Evolutionary conservation across 2,329 filamentous ascomycete species (phyloP).

Genomic region (Epichloe brachyelytri): DNA sequence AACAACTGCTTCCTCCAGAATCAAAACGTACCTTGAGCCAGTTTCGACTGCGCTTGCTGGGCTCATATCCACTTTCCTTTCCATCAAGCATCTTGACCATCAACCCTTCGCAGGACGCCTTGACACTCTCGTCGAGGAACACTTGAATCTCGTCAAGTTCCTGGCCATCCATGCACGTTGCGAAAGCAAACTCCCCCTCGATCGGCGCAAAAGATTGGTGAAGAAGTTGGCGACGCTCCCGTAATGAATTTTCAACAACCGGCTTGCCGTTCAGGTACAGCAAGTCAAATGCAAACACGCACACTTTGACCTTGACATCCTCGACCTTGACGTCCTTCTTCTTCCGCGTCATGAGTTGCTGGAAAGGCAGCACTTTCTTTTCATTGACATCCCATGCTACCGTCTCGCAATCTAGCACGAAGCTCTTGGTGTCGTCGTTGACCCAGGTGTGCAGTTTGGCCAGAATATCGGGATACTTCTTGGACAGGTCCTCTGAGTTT

Average conservation of each 20-base stretch:
- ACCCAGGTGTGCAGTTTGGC: conserved; percentile 82
- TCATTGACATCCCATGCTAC: conserved; percentile 91
- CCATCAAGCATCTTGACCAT: conserved; percentile 99
- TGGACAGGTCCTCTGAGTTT: conserved; percentile 92
- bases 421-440: conserved; percentile 79
- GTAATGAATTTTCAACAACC: conserved; percentile 73
- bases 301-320: conserved; percentile 93
- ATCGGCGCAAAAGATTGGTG: conserved; percentile 58
- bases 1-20: background rate
- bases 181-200: conserved; percentile 91
- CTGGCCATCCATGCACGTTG: conserved; percentile 72
- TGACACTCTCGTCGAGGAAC: conserved; percentile 87
- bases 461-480: conserved; percentile 95
- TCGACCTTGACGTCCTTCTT: conserved; percentile 93
- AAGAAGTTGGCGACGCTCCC: conserved; percentile 69
- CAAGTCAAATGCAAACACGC: conserved; percentile 91
- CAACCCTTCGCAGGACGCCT: conserved; percentile 88
- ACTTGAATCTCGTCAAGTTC: conserved; percentile 88
- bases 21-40: conserved; percentile 69
- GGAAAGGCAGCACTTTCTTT: conserved; percentile 94
- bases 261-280: conserved; percentile 87
- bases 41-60: conserved; percentile 89
- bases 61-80: conserved; percentile 84
- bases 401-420: conserved; percentile 96
- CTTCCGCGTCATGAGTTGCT: conserved; percentile 96